A percentile compares a stretch with the other conserved stretches of the same genome.
Evolutionary conservation across 306 rosid genomes (phyloP).

Genomic region (Dalbergia cochinchinensis): DNA sequence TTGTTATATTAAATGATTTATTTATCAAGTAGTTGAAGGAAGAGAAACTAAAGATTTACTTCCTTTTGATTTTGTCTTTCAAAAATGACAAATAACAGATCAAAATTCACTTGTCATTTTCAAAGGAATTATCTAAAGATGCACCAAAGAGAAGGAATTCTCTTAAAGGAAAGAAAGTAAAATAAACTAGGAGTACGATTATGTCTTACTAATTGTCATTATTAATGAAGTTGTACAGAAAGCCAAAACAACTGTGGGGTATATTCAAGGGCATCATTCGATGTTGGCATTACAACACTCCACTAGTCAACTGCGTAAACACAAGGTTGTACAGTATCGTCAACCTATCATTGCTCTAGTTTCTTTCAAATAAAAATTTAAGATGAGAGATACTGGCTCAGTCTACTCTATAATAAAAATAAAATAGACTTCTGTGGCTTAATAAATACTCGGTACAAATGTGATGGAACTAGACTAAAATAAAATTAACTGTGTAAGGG

Average conservation of each 20-base stretch:
- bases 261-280: not conserved
- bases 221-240: too few relatives aligned
- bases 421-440: not conserved
- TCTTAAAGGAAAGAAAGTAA: not conserved
- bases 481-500: too few relatives aligned
- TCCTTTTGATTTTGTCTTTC: not conserved
- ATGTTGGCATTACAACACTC: not conserved
- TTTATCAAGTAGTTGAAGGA: not conserved
- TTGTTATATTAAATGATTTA: too few relatives aligned
- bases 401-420: not conserved
- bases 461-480: too few relatives aligned
- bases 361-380: too few relatives aligned
- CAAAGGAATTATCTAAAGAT: not conserved
- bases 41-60: not conserved
- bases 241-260: not conserved
- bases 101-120: slow-evolving; percentile 14
- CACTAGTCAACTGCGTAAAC: not conserved
- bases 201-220: not conserved
- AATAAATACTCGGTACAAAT: too few relatives aligned
- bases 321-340: not conserved
- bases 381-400: not conserved
- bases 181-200: not conserved
- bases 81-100: not conserved
- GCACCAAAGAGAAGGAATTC: too few relatives aligned
- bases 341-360: too few relatives aligned